Conservation (phyloP, 495 filamentous ascomycete species). For the Penicillium daleae region DNA sequence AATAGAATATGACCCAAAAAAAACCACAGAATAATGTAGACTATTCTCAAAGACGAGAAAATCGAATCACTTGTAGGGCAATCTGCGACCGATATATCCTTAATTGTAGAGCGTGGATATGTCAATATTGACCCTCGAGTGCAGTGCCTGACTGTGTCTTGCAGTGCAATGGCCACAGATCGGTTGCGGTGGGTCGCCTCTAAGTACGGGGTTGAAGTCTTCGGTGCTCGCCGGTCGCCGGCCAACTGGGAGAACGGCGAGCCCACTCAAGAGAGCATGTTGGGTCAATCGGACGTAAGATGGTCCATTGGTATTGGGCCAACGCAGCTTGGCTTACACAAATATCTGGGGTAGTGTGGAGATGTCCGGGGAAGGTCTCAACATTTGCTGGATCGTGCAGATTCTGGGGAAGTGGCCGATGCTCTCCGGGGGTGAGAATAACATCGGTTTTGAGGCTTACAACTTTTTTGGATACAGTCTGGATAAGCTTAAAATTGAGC, state of each 20-base stretch:
- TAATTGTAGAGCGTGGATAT: not conserved
- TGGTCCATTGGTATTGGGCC: not conserved
- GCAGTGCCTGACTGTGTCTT: conserved; percentile 1
- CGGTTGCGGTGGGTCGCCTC: conserved; percentile 10
- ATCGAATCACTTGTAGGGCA: not conserved
- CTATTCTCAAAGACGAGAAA: not conserved
- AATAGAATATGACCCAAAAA: conserved; percentile 1
- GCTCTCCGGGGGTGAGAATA: not conserved
- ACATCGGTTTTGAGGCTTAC: not conserved
- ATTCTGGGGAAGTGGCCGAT: conserved; percentile 8
- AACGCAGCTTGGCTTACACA: conserved; percentile 3
- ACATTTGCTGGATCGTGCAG: not conserved
- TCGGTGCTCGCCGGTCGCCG: conserved; percentile 10
- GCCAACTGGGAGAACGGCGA: not conserved
- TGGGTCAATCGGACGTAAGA: not conserved
- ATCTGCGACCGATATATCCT: conserved; percentile 3
- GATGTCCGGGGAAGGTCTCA: conserved; percentile 5
- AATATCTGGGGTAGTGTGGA: conserved; percentile 10
- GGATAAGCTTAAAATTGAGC: not conserved
- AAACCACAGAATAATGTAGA: conserved; percentile 10
- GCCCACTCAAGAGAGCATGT: not conserved
- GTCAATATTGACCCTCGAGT: not conserved
- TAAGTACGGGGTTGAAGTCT: conserved; percentile 7
- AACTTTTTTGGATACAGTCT: not conserved
- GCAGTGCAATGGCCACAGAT: not conserved